A percentile compares a stretch with the other conserved stretches of the same genome.
Evolutionary conservation across 257 asterid genomes (phyloP).

Genomic region (Ocimum tenuiflorum): DNA sequence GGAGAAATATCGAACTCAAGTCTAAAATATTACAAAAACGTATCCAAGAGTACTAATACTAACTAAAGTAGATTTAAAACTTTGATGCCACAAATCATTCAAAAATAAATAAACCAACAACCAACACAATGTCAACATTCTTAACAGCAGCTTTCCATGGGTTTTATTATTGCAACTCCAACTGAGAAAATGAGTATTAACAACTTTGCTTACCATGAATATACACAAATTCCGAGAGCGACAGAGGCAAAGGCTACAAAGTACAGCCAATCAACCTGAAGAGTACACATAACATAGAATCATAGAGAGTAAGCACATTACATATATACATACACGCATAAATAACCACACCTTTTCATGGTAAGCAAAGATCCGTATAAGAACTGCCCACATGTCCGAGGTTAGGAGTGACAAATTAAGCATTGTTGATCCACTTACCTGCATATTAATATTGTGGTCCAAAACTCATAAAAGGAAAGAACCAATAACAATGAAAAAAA

Average conservation of each 20-base stretch:
- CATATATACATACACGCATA: not conserved
- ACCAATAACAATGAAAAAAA: too few relatives aligned
- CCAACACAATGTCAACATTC: too few relatives aligned
- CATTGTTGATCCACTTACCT: constrained; percentile 89
- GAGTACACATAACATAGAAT: not conserved
- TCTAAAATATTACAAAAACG: too few relatives aligned
- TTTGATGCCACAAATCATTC: too few relatives aligned
- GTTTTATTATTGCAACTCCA: not conserved
- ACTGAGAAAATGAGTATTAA: not conserved
- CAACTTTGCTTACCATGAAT: constrained; percentile 56
- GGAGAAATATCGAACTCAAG: too few relatives aligned
- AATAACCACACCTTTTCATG: constrained; percentile 78
- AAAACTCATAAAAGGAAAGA: too few relatives aligned
- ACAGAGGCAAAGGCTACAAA: constrained; percentile 80
- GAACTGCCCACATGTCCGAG: constrained; percentile 96
- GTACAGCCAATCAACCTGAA: constrained; percentile 96
- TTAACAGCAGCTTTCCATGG: not conserved
- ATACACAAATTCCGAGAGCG: constrained; percentile 59
- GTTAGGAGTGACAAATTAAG: constrained; percentile 79
- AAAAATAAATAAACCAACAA: too few relatives aligned
- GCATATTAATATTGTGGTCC: constrained; percentile 26
- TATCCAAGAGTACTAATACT: too few relatives aligned
- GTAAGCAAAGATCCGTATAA: constrained; percentile 84
- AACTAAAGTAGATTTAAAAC: too few relatives aligned
- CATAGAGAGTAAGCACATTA: not conserved